Percentiles rank a stretch among this genome's conserved stretches.
Conservation (phyloP, 129 eudicot species). For the Ambrosia artemisiifolia region DNA sequence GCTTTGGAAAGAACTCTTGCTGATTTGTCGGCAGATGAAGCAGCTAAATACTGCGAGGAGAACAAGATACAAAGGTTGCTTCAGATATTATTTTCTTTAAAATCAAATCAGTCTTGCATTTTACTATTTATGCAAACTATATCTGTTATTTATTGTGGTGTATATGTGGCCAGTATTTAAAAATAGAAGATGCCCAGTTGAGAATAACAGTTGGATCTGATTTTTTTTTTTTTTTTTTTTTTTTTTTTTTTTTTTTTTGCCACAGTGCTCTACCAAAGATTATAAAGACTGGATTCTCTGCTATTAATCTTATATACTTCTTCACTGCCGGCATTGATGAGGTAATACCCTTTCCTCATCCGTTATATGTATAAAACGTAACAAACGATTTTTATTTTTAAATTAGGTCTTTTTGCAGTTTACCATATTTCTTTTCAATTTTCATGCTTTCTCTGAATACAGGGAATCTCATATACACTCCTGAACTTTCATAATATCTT, state of each 20-base stretch:
- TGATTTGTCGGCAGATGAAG: slow-evolving; percentile 82
- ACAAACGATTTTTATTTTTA: not conserved
- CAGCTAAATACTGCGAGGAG: slow-evolving; percentile 87
- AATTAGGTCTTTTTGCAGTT: not conserved
- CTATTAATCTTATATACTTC: slow-evolving; percentile 88
- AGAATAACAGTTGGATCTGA: not conserved
- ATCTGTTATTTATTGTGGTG: not conserved
- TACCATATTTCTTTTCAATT: not conserved
- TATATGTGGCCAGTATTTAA: slow-evolving; percentile 1
- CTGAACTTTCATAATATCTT: no score
- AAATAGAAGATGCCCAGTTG: not conserved
- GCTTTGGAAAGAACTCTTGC: slow-evolving; percentile 86
- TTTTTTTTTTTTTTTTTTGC: slow-evolving; percentile 9
- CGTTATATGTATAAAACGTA: not conserved
- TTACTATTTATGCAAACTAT: not conserved
- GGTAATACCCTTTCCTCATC: slow-evolving; percentile 38
- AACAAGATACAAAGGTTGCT: slow-evolving; percentile 73
- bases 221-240: slow-evolving; percentile 11
- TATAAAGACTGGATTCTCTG: slow-evolving; percentile 95
- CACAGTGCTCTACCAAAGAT: slow-evolving; percentile 91
- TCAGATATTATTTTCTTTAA: not conserved
- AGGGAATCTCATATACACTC: no score
- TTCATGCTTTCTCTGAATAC: not conserved
- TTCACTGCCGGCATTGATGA: slow-evolving; percentile 98
- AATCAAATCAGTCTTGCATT: not conserved